A percentile compares a stretch with the other conserved stretches of the same genome.
phyloP scores from a whole-genome alignment of 345 rosid genomes.

The Brassica nigra region DNA sequence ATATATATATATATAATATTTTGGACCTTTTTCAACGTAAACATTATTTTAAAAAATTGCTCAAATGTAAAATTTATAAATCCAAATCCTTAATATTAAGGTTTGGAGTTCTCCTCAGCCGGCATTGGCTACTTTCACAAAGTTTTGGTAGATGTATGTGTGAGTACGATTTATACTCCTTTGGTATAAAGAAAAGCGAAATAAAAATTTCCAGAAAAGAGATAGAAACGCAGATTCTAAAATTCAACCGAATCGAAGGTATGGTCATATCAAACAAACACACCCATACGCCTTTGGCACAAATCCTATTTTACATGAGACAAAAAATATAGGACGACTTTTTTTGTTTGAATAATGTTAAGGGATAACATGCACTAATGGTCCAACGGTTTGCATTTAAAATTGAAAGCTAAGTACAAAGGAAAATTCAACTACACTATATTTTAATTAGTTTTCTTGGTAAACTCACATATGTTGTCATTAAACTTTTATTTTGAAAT shows the following conservation, averaged over 20 bases:
- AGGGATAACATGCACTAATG: background rate
- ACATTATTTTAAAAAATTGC: too few relatives aligned
- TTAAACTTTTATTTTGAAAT: background rate
- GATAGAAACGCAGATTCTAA: conserved; percentile 20
- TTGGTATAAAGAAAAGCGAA: background rate
- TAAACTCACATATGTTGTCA: background rate
- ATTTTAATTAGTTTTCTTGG: background rate
- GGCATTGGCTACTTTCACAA: background rate
- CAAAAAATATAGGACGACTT: background rate
- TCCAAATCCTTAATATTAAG: too few relatives aligned
- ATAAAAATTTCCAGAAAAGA: conserved; percentile 10
- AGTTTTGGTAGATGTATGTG: conserved; percentile 5
- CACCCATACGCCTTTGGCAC: background rate
- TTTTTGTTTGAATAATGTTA: background rate
- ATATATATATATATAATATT: too few relatives aligned
- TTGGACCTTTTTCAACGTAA: too few relatives aligned
- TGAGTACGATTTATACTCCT: background rate
- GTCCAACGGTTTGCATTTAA: conserved; percentile 11
- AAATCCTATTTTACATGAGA: background rate
- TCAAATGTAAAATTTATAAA: too few relatives aligned
- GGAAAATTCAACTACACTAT: background rate
- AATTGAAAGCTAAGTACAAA: background rate
- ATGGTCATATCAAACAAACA: conserved; percentile 7
- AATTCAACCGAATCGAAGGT: conserved; percentile 11
- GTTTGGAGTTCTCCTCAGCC: background rate